phyloP scores from a whole-genome alignment of 768 basidiomycete genomes.

The Macrolepiota fuliginosa region DNA sequence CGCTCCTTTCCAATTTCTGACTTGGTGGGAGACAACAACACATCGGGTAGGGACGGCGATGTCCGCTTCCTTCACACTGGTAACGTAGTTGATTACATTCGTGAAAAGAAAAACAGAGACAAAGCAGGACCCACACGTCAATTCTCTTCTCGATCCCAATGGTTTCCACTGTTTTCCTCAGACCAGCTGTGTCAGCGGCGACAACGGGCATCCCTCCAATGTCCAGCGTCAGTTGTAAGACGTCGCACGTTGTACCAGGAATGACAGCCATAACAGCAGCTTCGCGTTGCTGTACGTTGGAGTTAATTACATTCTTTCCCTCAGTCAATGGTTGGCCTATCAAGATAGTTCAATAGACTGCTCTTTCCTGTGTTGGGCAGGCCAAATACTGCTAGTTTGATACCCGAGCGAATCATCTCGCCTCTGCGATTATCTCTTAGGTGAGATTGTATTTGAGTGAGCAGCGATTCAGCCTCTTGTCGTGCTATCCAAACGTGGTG shows the following conservation, averaged over 20 bases:
- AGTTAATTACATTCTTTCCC: not conserved
- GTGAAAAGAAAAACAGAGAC: not conserved
- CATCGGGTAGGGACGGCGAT: constrained; percentile 70
- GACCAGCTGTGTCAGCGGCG: constrained; percentile 83
- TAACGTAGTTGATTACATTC: too few relatives aligned
- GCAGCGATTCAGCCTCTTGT: constrained; percentile 45
- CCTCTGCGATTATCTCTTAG: constrained; percentile 81
- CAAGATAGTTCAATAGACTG: too few relatives aligned
- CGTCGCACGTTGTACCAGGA: too few relatives aligned
- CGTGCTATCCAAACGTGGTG: constrained; percentile 42
- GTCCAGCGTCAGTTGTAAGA: constrained; percentile 82
- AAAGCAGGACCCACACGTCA: constrained; percentile 29
- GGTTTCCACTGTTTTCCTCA: constrained; percentile 73
- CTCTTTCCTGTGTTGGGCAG: constrained; percentile 96
- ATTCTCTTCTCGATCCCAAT: constrained; percentile 84
- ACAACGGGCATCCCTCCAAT: constrained; percentile 84
- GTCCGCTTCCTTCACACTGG: constrained; percentile 68
- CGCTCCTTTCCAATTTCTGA: not conserved
- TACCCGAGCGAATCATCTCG: constrained; percentile 80
- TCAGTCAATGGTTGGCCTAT: constrained; percentile 35
- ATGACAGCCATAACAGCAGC: constrained; percentile 88
- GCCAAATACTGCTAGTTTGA: constrained; percentile 85
- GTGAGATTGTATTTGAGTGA: too few relatives aligned
- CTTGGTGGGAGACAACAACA: constrained; percentile 18
- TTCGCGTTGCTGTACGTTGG: constrained; percentile 62